Evolutionary conservation across 331 rosid genomes (phyloP).

Genomic region (Acacia pycnantha): DNA sequence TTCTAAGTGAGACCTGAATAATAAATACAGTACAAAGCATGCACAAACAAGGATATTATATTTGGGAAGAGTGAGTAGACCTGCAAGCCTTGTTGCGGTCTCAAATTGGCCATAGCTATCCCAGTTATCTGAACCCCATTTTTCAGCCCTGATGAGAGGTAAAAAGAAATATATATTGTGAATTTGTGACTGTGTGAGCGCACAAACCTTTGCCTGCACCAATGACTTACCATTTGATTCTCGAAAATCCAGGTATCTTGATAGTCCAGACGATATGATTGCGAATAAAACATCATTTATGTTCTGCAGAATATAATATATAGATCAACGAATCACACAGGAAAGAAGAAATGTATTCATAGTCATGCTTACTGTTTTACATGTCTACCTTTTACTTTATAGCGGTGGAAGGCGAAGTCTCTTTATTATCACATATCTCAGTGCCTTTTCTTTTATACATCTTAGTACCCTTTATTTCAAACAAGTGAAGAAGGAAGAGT

Average conservation of each 20-base stretch:
- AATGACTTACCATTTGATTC: conserved; percentile 55
- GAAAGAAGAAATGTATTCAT: neutral
- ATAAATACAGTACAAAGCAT: neutral
- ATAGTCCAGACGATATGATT: conserved; percentile 73
- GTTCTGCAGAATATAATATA: conserved; percentile 58
- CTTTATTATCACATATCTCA: neutral
- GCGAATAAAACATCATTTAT: conserved; percentile 83
- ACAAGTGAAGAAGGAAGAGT: neutral
- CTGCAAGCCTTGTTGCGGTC: conserved; percentile 71
- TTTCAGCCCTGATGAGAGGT: conserved; percentile 48
- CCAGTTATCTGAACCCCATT: conserved; percentile 81
- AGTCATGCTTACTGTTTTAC: neutral
- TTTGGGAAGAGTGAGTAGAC: conserved; percentile 27
- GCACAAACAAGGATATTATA: neutral
- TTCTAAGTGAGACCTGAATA: neutral
- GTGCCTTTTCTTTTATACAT: neutral
- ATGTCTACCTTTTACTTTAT: neutral
- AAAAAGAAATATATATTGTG: neutral
- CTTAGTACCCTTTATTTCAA: neutral
- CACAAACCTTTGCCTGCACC: neutral
- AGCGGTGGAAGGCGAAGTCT: neutral
- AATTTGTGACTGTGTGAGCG: neutral
- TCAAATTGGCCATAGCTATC: conserved; percentile 75
- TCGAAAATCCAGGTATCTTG: conserved; percentile 68
- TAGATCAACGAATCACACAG: neutral